Base-by-base conservation (phyloP, 2,329 filamentous ascomycete genomes). In the Pezicula neosporulosa region DNA sequence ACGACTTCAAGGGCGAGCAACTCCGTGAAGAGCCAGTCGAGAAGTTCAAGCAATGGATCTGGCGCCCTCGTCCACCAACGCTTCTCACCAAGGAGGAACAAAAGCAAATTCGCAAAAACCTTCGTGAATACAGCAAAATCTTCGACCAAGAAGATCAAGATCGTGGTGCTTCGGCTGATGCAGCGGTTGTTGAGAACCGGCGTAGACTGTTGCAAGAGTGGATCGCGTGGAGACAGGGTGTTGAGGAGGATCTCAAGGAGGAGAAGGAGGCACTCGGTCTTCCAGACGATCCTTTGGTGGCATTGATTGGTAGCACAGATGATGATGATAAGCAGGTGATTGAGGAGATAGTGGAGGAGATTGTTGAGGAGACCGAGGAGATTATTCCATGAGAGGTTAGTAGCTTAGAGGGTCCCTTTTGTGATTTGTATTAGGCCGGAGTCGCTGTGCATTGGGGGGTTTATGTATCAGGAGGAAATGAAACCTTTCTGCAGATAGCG, bases 111-210 rank as follows among this genome's bases (percentile, higher is more conserved):
- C 93, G 95, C 77, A 97, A 96, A 83, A 99, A 97, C 74, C 85
- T 99, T 50, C 89, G 93, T 62, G 94, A 97, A 73, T 99, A 97
- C 83, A 90, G 86, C 70, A 89, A 90, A 68, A 79, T 89, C 59
- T 99, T 99, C 70, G 94, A 99, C 63, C 90, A 96, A 74, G 88
- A 96, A 69, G 95, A 99, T 72, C 83, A 87, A 58, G 91, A 95
- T 68, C 91, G 93, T 67, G 92, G 92, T 67, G 93, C 92, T 56
- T 93, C 90, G 50, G 94, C 93, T 63, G 94, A 97, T 75, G 84
- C 92, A 65, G 93, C 92, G 35, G 91, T 99, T 47, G 88, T 99
- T 56, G 93, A 97, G 72, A 85, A 84, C 61, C 84, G 94, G 61
- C 85, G 93, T 67, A 78, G 83, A 63, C 76, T 90, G 66, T 84